These are phyloP conservation scores for Phytophthora fragariaefolia DNA, from an alignment of 352 stramenopile genomes.

Conservation along the genomic window DNA sequence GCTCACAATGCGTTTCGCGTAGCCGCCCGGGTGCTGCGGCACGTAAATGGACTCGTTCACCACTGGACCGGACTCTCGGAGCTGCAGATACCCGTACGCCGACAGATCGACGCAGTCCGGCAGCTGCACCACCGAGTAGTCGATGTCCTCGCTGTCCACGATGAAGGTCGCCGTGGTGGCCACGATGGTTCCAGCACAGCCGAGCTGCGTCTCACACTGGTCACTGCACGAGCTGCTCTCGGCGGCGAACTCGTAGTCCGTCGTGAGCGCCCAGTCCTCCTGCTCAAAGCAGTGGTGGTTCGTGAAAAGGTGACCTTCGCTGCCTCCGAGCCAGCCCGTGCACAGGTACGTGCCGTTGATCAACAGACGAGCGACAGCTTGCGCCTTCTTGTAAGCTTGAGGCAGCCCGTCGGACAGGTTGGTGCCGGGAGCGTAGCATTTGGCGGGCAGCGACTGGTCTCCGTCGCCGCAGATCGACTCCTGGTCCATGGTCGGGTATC, in stretches of 20 bases:
- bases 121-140: slow-evolving; percentile 75
- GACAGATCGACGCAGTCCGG: slow-evolving; percentile 37
- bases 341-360: slow-evolving; percentile 62
- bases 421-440: slow-evolving; percentile 47
- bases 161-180: slow-evolving; percentile 57
- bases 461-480: slow-evolving; percentile 59
- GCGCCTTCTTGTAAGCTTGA: slow-evolving; percentile 44
- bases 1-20: slow-evolving; percentile 60
- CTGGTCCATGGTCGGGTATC: slow-evolving; percentile 37
- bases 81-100: slow-evolving; percentile 64
- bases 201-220: slow-evolving; percentile 47
- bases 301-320: slow-evolving; percentile 71
- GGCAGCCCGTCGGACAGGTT: slow-evolving; percentile 36
- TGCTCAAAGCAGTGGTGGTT: slow-evolving; percentile 72
- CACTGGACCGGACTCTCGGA: slow-evolving; percentile 42
- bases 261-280: slow-evolving; percentile 32
- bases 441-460: slow-evolving; percentile 59
- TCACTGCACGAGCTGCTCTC: slow-evolving; percentile 59
- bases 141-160: slow-evolving; percentile 37
- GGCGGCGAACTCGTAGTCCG: slow-evolving; percentile 67
- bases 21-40: slow-evolving; percentile 56
- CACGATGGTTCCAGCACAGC: slow-evolving; percentile 55
- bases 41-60: slow-evolving; percentile 68
- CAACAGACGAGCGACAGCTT: slow-evolving; percentile 63
- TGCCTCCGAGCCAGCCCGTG: slow-evolving; percentile 70